These are phyloP conservation scores for Blastobotrys parvus DNA, from an alignment of 805 yeast genomes.

Conservation along the genomic window DNA sequence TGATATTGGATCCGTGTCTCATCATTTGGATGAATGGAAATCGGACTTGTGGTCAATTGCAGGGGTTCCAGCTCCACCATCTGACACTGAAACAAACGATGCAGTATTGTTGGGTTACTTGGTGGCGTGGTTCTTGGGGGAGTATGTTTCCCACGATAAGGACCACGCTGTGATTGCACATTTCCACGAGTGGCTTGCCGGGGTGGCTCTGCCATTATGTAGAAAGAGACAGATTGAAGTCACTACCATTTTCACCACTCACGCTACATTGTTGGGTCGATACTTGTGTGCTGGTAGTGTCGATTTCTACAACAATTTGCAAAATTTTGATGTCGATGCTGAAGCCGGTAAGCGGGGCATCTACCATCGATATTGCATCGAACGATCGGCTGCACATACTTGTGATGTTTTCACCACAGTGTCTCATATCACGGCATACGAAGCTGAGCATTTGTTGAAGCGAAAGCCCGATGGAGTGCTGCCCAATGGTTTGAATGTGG, in stretches of 20 bases:
- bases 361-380: constrained; percentile 94
- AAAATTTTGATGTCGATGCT: constrained; percentile 86
- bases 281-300: constrained; percentile 94
- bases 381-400: constrained; percentile 91
- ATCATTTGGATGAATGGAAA: constrained; percentile 84
- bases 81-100: constrained; percentile 82
- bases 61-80: constrained; percentile 89
- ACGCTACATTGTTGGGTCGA: constrained; percentile 91
- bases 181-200: constrained; percentile 98
- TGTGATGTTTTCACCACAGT: constrained; percentile 97
- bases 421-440: constrained; percentile 94
- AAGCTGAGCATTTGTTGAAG: constrained; percentile 83
- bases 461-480: constrained; percentile 97
- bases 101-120: constrained; percentile 88
- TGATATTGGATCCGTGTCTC: constrained; percentile 68
- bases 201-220: constrained; percentile 88
- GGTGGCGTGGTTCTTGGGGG: constrained; percentile 97
- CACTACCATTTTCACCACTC: constrained; percentile 94
- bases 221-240: constrained; percentile 86
- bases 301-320: constrained; percentile 88
- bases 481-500: constrained; percentile 93
- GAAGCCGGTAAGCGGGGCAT: constrained; percentile 98
- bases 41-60: constrained; percentile 84
- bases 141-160: constrained; percentile 73
- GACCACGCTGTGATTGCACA: constrained; percentile 88